Evolutionary conservation across 2,329 filamentous ascomycete genomes (phyloP).

Genomic region (Pseudopithomyces chartarum): DNA sequence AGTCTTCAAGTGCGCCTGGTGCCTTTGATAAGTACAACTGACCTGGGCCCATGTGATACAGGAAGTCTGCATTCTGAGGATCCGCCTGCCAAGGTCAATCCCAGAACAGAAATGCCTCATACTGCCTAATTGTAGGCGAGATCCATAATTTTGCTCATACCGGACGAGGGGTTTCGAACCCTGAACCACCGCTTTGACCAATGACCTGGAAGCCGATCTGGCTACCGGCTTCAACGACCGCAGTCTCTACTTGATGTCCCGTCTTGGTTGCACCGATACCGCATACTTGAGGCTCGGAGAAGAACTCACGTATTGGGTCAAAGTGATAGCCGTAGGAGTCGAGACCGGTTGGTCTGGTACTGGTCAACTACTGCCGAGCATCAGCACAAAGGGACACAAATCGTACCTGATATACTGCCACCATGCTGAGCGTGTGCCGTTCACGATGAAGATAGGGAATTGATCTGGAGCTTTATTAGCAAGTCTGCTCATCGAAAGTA

Average conservation of each 20-base stretch:
- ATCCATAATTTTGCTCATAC: neutral
- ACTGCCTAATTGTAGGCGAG: neutral
- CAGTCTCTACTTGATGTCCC: neutral
- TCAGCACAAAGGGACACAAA: neutral
- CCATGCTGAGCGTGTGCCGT: neutral
- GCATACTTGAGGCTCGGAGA: neutral
- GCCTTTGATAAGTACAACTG: conserved; percentile 26
- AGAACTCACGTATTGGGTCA: neutral
- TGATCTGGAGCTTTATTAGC: neutral
- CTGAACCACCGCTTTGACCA: neutral
- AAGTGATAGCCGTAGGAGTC: neutral
- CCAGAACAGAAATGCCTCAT: neutral
- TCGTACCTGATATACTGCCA: neutral
- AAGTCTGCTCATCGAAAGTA: neutral
- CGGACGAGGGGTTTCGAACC: neutral
- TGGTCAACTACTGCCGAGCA: neutral
- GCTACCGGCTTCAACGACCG: neutral
- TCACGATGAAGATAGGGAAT: neutral
- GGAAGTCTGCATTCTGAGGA: neutral
- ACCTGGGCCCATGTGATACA: conserved; percentile 16
- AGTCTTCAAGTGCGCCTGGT: conserved; percentile 14
- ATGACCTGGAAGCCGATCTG: conserved; percentile 6
- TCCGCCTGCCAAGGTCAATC: neutral
- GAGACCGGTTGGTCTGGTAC: neutral
- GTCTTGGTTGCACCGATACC: neutral